These are phyloP conservation scores for Malus hybrid DNA, from an alignment of 331 rosid species.

Conservation along the genomic window DNA sequence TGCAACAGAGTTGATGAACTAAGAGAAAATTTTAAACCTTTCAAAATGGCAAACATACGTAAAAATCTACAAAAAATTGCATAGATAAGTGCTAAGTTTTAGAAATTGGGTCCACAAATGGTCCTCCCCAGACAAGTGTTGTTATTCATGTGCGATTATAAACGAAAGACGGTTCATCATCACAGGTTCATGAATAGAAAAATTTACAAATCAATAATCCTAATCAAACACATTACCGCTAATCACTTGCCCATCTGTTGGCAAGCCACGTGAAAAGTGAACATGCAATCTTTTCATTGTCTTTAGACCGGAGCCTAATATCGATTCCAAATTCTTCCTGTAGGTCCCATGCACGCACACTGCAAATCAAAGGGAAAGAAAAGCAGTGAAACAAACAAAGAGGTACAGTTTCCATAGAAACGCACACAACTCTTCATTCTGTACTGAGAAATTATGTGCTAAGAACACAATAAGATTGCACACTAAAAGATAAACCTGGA, in stretches of 20 bases:
- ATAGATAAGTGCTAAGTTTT: background rate
- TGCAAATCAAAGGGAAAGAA: constrained; percentile 28
- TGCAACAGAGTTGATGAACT: background rate
- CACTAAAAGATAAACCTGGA: constrained; percentile 41
- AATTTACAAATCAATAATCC: background rate
- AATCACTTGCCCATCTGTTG: constrained; percentile 82
- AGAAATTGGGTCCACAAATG: background rate
- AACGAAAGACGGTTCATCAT: too few relatives aligned
- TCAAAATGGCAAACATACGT: background rate
- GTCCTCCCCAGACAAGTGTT: background rate
- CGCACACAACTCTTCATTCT: background rate
- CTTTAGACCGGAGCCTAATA: constrained; percentile 71
- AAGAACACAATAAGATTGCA: background rate
- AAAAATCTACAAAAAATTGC: background rate
- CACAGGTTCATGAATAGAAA: background rate
- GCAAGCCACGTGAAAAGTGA: constrained; percentile 86
- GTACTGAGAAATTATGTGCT: background rate
- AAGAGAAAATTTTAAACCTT: background rate
- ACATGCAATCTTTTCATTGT: constrained; percentile 88
- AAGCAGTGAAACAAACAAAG: constrained; percentile 6
- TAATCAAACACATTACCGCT: constrained; percentile 50
- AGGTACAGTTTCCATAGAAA: background rate
- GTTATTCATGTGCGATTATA: background rate
- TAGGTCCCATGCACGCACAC: constrained; percentile 92
- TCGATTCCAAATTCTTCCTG: constrained; percentile 62